phyloP scores from a whole-genome alignment of 495 filamentous ascomycete species.

The Neurospora sp. region DNA sequence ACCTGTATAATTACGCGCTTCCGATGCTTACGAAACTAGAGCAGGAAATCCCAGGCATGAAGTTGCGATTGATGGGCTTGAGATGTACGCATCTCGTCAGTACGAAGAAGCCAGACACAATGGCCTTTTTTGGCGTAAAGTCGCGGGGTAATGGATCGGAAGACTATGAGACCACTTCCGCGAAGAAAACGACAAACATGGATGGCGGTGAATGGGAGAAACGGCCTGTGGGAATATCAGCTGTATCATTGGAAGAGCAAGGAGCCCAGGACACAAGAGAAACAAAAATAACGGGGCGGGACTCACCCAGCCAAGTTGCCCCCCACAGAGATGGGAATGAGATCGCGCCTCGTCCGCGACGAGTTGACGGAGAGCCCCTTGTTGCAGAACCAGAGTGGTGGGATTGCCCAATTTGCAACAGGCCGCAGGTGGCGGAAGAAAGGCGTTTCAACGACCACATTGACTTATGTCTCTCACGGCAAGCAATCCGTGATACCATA shows the following conservation, averaged over 20 bases:
- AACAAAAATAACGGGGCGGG: conserved; percentile 43
- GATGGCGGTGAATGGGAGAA: conserved; percentile 46
- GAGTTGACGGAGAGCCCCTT: conserved; percentile 22
- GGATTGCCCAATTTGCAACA: conserved; percentile 78
- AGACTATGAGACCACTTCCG: conserved; percentile 1
- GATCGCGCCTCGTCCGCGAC: conserved; percentile 39
- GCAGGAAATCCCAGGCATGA: conserved; percentile 74
- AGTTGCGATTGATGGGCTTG: conserved; percentile 77
- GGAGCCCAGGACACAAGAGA: conserved; percentile 49
- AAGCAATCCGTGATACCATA: conserved; percentile 74
- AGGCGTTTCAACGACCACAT: conserved; percentile 84
- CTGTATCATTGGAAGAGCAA: not conserved
- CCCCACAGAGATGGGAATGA: conserved; percentile 39
- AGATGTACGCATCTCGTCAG: conserved; percentile 79
- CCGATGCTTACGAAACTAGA: conserved; percentile 83
- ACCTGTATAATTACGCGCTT: conserved; percentile 69
- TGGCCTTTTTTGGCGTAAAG: conserved; percentile 70
- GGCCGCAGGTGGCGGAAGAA: conserved; percentile 67
- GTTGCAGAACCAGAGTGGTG: conserved; percentile 39
- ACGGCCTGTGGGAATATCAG: not conserved
- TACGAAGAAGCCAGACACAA: conserved; percentile 60
- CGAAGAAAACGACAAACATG: conserved; percentile 9
- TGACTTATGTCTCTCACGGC: conserved; percentile 79
- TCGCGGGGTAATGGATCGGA: conserved; percentile 11
- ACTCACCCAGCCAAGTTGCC: conserved; percentile 7